Evolutionary conservation across 2,329 filamentous ascomycete species (phyloP).

Genomic region (Xylaria sp.): DNA sequence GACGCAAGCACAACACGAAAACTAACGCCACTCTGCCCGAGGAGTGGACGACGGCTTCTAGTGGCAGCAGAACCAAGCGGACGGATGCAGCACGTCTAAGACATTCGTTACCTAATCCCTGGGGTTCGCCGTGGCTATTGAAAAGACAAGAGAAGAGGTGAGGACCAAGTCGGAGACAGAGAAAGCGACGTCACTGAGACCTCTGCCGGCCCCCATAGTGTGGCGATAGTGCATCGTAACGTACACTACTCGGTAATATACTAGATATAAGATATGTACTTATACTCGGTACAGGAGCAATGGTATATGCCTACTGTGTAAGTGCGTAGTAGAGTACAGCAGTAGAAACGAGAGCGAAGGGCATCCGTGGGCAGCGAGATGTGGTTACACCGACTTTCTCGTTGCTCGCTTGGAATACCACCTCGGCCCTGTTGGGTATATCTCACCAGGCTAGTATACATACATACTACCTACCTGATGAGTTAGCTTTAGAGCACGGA

Average conservation of each 20-base stretch:
- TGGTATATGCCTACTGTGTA: not conserved
- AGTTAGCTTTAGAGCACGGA: slow-evolving; percentile 12
- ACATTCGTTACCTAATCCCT: not conserved
- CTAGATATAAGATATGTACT: too few relatives aligned
- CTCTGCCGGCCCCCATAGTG: slow-evolving; percentile 12
- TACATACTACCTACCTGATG: slow-evolving; percentile 5
- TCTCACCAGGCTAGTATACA: not conserved
- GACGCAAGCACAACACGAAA: not conserved
- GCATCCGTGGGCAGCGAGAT: slow-evolving; percentile 20
- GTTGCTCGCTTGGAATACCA: slow-evolving; percentile 9
- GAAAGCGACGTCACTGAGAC: slow-evolving; percentile 17
- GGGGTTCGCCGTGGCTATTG: not conserved
- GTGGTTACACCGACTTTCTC: slow-evolving; percentile 30
- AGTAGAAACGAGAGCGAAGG: not conserved
- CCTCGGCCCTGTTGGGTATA: slow-evolving; percentile 3
- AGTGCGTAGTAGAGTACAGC: too few relatives aligned
- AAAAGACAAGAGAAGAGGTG: not conserved
- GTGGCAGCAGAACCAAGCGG: slow-evolving; percentile 7
- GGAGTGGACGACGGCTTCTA: not conserved
- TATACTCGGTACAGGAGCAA: too few relatives aligned
- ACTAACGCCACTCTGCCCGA: slow-evolving; percentile 4
- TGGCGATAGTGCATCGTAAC: not conserved
- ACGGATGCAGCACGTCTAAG: slow-evolving; percentile 1
- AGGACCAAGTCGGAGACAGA: not conserved
- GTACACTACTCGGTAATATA: too few relatives aligned